Evolutionary conservation across 2,329 filamentous ascomycete species (phyloP).

Genomic region (Beauveria sp.): DNA sequence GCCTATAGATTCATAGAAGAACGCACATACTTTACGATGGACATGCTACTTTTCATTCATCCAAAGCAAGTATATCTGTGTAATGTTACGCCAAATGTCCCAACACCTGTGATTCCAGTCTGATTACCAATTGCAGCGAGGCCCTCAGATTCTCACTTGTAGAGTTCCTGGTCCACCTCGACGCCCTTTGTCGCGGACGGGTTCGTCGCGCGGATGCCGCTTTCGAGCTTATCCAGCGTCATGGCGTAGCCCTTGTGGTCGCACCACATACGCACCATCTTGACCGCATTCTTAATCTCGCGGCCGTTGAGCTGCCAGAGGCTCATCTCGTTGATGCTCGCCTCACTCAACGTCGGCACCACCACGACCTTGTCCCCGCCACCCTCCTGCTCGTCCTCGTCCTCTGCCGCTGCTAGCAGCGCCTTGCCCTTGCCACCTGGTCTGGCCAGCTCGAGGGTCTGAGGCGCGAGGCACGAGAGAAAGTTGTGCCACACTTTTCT

Average conservation of each 20-base stretch:
- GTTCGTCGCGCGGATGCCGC: slow-evolving; percentile 37
- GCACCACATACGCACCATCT: slow-evolving; percentile 39
- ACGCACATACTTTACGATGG: no score
- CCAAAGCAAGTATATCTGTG: background rate
- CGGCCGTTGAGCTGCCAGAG: slow-evolving; percentile 36
- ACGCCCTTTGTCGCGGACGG: slow-evolving; percentile 32
- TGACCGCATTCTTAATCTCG: slow-evolving; percentile 40
- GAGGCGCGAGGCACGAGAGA: slow-evolving; percentile 26
- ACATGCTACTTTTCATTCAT: background rate
- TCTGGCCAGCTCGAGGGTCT: background rate
- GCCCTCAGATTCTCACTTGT: background rate
- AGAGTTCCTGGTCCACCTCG: slow-evolving; percentile 10
- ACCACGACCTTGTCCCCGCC: background rate
- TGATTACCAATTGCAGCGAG: background rate
- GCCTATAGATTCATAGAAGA: background rate
- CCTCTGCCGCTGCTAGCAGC: background rate
- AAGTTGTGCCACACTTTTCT: slow-evolving; percentile 40
- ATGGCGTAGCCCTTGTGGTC: slow-evolving; percentile 35
- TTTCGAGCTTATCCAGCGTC: slow-evolving; percentile 35
- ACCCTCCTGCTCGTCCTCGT: background rate
- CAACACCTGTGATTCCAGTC: background rate
- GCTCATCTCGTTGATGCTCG: slow-evolving; percentile 31
- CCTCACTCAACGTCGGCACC: slow-evolving; percentile 19
- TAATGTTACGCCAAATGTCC: background rate
- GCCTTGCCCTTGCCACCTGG: background rate